phyloP scores from a whole-genome alignment of 345 rosid genomes.

The Pistacia integerrima region DNA sequence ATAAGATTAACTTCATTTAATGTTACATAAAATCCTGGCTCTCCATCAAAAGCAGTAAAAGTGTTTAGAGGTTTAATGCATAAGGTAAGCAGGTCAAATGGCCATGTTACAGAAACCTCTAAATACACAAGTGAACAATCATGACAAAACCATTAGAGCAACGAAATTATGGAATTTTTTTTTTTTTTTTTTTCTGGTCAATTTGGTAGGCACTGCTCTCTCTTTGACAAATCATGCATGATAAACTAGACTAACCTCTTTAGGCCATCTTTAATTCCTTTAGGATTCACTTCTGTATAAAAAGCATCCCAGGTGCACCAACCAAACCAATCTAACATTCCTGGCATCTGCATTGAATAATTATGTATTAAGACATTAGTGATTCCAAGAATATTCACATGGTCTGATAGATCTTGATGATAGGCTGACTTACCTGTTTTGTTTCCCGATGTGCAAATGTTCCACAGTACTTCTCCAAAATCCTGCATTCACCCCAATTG shows the following conservation, averaged over 20 bases:
- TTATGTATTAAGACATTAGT: conserved; percentile 4
- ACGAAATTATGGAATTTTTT: neutral
- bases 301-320: conserved; percentile 79
- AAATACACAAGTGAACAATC: neutral
- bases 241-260: conserved; percentile 35
- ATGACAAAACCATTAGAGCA: neutral
- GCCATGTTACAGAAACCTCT: neutral
- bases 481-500: conserved; percentile 33
- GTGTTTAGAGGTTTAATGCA: neutral
- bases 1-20: too few relatives aligned
- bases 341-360: conserved; percentile 50
- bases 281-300: conserved; percentile 50
- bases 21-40: too few relatives aligned
- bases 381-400: neutral
- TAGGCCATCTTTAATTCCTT: conserved; percentile 56
- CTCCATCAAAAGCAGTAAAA: too few relatives aligned
- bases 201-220: neutral
- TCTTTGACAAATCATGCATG: neutral
- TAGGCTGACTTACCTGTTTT: conserved; percentile 42
- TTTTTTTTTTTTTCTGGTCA: neutral
- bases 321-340: conserved; percentile 57
- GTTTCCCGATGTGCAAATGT: conserved; percentile 49
- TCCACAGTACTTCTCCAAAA: conserved; percentile 43
- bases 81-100: neutral
- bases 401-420: neutral